These are phyloP conservation scores for Saturnispora quitensis DNA, from an alignment of 805 yeast species.

Conservation along the genomic window DNA sequence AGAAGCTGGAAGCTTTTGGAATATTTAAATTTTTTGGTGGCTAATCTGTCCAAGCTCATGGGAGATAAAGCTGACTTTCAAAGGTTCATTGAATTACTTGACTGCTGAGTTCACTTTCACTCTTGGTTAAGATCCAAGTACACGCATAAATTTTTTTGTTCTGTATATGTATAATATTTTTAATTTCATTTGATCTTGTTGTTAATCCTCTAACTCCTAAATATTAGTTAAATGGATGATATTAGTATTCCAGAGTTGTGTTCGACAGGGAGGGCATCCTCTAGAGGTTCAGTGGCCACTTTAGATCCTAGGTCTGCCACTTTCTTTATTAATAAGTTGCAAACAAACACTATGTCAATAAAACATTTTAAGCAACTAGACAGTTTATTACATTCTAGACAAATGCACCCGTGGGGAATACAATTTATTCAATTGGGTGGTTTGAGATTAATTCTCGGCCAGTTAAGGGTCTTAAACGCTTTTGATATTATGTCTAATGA, in stretches of 20 bases:
- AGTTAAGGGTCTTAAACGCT: conserved; percentile 45
- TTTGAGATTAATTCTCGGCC: conserved; percentile 62
- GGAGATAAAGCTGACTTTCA: conserved; percentile 21
- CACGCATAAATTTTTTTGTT: neutral
- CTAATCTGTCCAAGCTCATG: conserved; percentile 27
- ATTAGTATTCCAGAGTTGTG: conserved; percentile 24
- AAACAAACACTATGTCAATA: conserved; percentile 31
- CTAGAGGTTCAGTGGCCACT: neutral
- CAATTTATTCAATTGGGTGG: conserved; percentile 76
- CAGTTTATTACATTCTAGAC: conserved; percentile 11
- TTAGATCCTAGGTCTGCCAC: conserved; percentile 28
- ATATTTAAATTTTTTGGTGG: conserved; percentile 26
- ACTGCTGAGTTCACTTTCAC: conserved; percentile 7
- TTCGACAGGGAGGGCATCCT: conserved; percentile 23
- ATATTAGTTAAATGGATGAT: conserved; percentile 3
- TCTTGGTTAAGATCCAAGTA: neutral
- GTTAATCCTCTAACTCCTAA: neutral
- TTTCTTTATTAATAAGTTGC: conserved; percentile 32
- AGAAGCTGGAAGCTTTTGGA: conserved; percentile 22
- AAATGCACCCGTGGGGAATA: conserved; percentile 54
- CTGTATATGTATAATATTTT: neutral
- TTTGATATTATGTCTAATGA: conserved; percentile 33
- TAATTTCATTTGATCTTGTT: neutral
- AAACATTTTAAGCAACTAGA: conserved; percentile 31
- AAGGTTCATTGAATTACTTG: conserved; percentile 18